Conservation (phyloP, 179 eudicot species). For the Silene coronaria region DNA sequence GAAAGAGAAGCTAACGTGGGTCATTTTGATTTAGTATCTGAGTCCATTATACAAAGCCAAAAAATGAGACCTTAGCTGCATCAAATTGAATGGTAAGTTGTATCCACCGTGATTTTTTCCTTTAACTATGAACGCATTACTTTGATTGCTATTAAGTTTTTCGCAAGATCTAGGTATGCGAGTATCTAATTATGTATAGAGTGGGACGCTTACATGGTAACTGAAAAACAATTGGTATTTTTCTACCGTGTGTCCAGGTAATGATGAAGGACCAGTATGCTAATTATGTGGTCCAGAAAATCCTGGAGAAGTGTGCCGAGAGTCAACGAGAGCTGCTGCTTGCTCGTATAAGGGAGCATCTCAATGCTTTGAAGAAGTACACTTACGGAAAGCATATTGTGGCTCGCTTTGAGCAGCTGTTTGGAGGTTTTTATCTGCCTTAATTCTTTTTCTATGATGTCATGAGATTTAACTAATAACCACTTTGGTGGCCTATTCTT, state of each 20-base stretch:
- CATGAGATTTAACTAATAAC: not conserved
- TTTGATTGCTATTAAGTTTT: not conserved
- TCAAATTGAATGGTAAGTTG: no score
- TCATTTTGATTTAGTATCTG: no score
- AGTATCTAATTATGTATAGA: not conserved
- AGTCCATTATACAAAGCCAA: no score
- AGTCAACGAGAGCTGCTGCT: conserved; percentile 61
- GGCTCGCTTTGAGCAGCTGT: conserved; percentile 57
- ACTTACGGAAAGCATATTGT: conserved; percentile 93
- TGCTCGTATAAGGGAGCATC: conserved; percentile 55
- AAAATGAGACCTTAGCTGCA: no score
- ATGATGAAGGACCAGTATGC: conserved; percentile 97
- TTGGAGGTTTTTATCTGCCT: conserved; percentile 28
- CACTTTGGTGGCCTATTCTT: no score
- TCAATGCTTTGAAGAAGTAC: conserved; percentile 75
- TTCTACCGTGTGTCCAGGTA: conserved; percentile 28
- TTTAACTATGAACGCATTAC: not conserved
- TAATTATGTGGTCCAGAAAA: conserved; percentile 78
- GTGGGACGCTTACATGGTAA: not conserved
- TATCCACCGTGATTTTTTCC: no score
- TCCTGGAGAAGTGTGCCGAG: conserved; percentile 55
- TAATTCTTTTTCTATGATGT: not conserved
- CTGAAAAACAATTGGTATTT: not conserved
- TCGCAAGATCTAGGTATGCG: not conserved
- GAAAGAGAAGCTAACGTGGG: no score